A percentile compares a stretch with the other conserved stretches of the same genome.
Conservation (phyloP, 2,329 filamentous ascomycete species). For the Talaromyces sp. region DNA sequence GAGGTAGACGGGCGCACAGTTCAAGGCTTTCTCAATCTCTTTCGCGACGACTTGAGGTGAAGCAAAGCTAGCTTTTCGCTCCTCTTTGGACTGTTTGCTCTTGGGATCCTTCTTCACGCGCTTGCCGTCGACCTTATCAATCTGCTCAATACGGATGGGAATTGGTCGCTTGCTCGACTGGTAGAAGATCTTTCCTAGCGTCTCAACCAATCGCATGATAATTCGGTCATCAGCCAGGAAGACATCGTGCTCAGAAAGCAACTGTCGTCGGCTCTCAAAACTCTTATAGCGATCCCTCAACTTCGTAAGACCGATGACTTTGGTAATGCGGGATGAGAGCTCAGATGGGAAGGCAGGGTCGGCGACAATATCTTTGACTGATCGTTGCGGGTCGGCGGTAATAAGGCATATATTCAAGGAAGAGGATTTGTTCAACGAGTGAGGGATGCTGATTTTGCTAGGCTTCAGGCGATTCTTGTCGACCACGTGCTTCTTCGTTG, state of each 20-base stretch:
- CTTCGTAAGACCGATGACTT: constrained; percentile 78
- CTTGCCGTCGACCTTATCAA: constrained; percentile 59
- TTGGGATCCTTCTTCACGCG: constrained; percentile 56
- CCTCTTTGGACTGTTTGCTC: constrained; percentile 36
- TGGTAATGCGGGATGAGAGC: constrained; percentile 65
- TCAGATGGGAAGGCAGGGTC: constrained; percentile 67
- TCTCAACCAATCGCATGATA: constrained; percentile 65
- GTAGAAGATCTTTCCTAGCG: constrained; percentile 92
- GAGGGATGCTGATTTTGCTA: constrained; percentile 73
- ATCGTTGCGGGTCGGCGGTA: constrained; percentile 75
- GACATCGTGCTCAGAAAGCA: constrained; percentile 82
- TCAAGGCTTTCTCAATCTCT: constrained; percentile 76
- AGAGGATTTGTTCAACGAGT: constrained; percentile 67
- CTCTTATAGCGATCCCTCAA: constrained; percentile 85
- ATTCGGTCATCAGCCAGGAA: constrained; percentile 93
- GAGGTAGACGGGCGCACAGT: constrained; percentile 75
- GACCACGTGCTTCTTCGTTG: constrained; percentile 64
- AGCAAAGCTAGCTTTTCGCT: constrained; percentile 48
- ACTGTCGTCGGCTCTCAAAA: constrained; percentile 81
- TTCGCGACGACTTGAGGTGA: constrained; percentile 66
- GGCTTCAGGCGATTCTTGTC: constrained; percentile 81
- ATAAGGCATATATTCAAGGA: constrained; percentile 78
- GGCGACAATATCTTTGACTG: constrained; percentile 84
- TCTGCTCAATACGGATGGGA: constrained; percentile 69
- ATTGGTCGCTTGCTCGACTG: constrained; percentile 83